Evolutionary conservation across 768 basidiomycete genomes (phyloP).

Genomic region (Auriscalpium orientale): DNA sequence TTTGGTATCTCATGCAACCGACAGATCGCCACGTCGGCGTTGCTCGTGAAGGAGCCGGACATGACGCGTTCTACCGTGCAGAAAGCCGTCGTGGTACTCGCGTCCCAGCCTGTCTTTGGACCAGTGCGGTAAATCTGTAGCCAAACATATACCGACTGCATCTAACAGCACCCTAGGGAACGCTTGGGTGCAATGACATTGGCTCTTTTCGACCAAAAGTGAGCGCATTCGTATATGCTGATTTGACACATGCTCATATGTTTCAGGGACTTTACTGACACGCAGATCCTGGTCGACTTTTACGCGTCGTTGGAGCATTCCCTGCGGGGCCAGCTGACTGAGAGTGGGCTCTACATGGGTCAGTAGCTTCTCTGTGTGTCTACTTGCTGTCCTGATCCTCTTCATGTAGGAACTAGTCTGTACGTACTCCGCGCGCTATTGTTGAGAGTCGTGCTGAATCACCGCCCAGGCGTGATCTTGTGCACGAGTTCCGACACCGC

Average conservation of each 20-base stretch:
- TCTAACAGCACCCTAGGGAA: constrained; percentile 41
- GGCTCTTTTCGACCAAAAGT: constrained; percentile 83
- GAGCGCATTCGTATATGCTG: neutral
- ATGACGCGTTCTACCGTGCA: constrained; percentile 96
- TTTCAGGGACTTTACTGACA: constrained; percentile 78
- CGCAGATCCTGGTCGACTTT: constrained; percentile 85
- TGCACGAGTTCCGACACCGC: constrained; percentile 89
- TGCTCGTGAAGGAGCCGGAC: constrained; percentile 73
- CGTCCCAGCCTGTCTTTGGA: constrained; percentile 86
- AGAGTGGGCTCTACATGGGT: constrained; percentile 96
- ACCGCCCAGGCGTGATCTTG: constrained; percentile 70
- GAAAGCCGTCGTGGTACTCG: constrained; percentile 93
- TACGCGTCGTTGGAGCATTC: constrained; percentile 67
- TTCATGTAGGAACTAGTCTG: constrained; percentile 56
- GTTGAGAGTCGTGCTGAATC: neutral
- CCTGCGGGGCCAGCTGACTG: constrained; percentile 74
- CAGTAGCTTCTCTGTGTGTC: constrained; percentile 17
- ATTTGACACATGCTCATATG: constrained; percentile 3
- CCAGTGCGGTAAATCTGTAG: constrained; percentile 61
- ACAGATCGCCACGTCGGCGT: constrained; percentile 75
- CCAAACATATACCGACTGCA: neutral
- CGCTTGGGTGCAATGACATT: constrained; percentile 92
- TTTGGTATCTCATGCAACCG: constrained; percentile 99
- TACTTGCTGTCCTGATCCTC: no score
- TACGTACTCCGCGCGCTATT: constrained; percentile 25